Conservation (phyloP, 768 basidiomycete genomes). For the Crucibulum laeve region DNA sequence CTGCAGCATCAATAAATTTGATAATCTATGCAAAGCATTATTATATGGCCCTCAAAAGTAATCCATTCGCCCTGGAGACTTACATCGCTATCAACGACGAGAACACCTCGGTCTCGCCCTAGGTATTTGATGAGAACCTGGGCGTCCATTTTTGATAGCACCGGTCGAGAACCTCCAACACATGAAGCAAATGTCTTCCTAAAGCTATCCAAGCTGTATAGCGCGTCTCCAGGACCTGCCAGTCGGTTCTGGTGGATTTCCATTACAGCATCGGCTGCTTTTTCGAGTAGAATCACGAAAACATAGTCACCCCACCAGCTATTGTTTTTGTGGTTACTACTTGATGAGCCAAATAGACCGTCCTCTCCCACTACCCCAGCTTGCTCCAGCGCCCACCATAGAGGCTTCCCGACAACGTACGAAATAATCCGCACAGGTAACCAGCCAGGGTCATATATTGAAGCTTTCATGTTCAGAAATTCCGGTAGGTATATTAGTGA, state of each 20-base stretch:
- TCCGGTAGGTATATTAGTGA: constrained; percentile 42
- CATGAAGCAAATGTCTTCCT: constrained; percentile 49
- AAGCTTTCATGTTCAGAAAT: constrained; percentile 52
- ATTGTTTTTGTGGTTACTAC: constrained; percentile 33
- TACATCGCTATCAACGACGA: constrained; percentile 70
- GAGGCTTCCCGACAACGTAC: constrained; percentile 69
- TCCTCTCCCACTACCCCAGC: constrained; percentile 71
- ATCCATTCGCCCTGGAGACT: constrained; percentile 13
- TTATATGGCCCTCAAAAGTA: not conserved
- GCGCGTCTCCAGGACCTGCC: constrained; percentile 48
- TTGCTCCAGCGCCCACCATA: constrained; percentile 87
- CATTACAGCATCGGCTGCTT: constrained; percentile 56
- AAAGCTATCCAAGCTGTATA: constrained; percentile 64
- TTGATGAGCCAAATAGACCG: constrained; percentile 25
- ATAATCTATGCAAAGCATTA: constrained; percentile 49
- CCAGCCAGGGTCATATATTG: constrained; percentile 69
- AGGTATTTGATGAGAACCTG: constrained; percentile 73
- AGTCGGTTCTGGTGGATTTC: constrained; percentile 35
- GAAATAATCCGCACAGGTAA: constrained; percentile 66
- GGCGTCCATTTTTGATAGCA: constrained; percentile 58
- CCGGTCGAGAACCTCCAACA: constrained; percentile 18
- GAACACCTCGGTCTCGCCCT: constrained; percentile 63
- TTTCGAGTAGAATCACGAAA: constrained; percentile 57
- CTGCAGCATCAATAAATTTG: constrained; percentile 59
- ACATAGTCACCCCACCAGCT: constrained; percentile 72